Base-by-base conservation (phyloP, 306 rosid species). In the Acmispon strigosus region DNA sequence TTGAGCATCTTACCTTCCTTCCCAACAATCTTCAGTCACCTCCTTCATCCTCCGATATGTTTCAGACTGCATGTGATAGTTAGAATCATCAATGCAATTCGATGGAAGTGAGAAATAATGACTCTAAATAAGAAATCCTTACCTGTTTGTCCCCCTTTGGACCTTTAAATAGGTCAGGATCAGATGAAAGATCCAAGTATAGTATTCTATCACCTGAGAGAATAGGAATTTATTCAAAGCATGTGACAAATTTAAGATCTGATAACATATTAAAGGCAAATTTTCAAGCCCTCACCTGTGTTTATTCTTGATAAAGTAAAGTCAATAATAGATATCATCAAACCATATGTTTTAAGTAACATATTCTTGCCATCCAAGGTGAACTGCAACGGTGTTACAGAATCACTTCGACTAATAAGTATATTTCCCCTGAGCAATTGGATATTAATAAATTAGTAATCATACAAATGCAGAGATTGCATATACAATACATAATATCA, bases 41-140 rank as follows among this genome's bases (percentile, higher is more conserved):
- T 89, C 87, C 84, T 87, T 89, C 99, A 94, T 94, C 85, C 82
- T 89, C 76, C 96, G 77, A 83, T 94, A 94, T 39, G 99, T 89
- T 85, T 91, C 99, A 6, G 91, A 82, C 99, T 94, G 86, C 70
- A 77, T 69, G 57, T 56, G 65, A 63, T 22, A 77, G 37, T 60
- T 67, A 19, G 50, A 61, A 68, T 72, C 65, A 12, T 34, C 65
- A 14, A 24, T 42, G 27, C 37, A 11, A 58, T 34, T 62, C 47
- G 41, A 73, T 14, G 15, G 54, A 70, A 72, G 74, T 16, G 41
- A 49, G 18, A 71, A 66, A 5, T 56, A 16, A 65, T 7, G 8
- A 78, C 44, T 58, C 55, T 8, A 68, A 68, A 69, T 53, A 60
- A 56, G 24, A 50, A 66, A 16, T 74, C 44, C 82, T 77, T 78